phyloP scores from a whole-genome alignment of 2,329 filamentous ascomycete species.

The Colletotrichum brevisporum region DNA sequence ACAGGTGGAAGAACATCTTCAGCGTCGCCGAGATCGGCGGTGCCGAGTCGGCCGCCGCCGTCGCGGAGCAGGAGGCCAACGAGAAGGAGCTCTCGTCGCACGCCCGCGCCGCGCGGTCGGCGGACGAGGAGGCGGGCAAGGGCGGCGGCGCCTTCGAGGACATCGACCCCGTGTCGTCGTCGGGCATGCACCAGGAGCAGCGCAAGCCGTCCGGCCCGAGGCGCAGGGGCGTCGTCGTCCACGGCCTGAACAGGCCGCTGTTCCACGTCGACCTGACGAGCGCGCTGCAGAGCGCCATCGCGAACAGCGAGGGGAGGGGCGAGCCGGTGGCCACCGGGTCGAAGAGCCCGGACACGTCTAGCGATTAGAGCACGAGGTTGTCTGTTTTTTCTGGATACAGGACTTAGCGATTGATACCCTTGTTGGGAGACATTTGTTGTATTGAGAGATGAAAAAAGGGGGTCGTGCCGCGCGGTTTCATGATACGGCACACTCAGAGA shows the following conservation, averaged over 20 bases:
- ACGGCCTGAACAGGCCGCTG: slow-evolving; percentile 89
- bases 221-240: slow-evolving; percentile 76
- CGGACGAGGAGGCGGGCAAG: slow-evolving; percentile 56
- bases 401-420: slow-evolving; percentile 40
- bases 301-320: slow-evolving; percentile 76
- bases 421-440: slow-evolving; percentile 24
- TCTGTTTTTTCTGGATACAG: slow-evolving; percentile 9
- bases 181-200: slow-evolving; percentile 20
- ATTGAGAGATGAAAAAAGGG: not conserved
- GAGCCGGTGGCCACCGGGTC: slow-evolving; percentile 4
- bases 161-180: slow-evolving; percentile 47
- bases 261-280: slow-evolving; percentile 95
- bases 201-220: slow-evolving; percentile 55
- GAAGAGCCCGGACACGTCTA: slow-evolving; percentile 29
- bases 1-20: slow-evolving; percentile 95
- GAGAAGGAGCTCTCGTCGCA: slow-evolving; percentile 49
- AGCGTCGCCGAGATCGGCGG: slow-evolving; percentile 90
- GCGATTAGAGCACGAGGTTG: slow-evolving; percentile 12
- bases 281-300: slow-evolving; percentile 88
- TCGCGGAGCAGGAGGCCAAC: slow-evolving; percentile 75
- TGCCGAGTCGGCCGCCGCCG: slow-evolving; percentile 75
- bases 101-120: slow-evolving; percentile 22
- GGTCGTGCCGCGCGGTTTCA: slow-evolving; percentile 3
- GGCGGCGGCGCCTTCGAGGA: slow-evolving; percentile 48
- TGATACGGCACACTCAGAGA: slow-evolving; percentile 7